phyloP scores from a whole-genome alignment of 202 grass and related monocot species.

The Dendrocalamus latiflorus region DNA sequence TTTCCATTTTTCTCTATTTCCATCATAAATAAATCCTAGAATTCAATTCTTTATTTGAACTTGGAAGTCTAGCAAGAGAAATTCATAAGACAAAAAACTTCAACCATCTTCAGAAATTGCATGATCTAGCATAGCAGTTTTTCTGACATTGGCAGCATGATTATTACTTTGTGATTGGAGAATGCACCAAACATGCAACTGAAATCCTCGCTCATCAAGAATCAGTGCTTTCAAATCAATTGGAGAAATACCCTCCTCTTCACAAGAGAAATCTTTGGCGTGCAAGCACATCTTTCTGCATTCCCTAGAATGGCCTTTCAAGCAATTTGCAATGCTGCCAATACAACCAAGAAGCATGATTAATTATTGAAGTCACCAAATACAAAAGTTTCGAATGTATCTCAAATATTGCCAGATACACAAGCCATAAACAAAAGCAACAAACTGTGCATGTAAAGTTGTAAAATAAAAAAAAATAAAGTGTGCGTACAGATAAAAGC shows the following conservation, averaged over 20 bases:
- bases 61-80: neutral
- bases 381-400: neutral
- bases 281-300: conserved; percentile 68
- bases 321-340: neutral
- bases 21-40: conserved; percentile 35
- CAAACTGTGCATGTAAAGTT: neutral
- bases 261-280: conserved; percentile 30
- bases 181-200: conserved; percentile 11
- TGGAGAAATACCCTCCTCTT: conserved; percentile 25
- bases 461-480: neutral
- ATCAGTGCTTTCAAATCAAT: conserved; percentile 30
- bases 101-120: conserved; percentile 63
- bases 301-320: conserved; percentile 35
- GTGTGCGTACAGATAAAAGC: neutral
- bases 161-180: conserved; percentile 30
- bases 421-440: neutral
- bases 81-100: conserved; percentile 7
- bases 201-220: conserved; percentile 60
- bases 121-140: conserved; percentile 43
- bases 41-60: neutral
- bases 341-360: conserved; percentile 4
- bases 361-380: neutral
- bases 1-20: conserved; percentile 69
- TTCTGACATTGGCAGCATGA: conserved; percentile 33
- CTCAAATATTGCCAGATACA: neutral